Evolutionary conservation across 306 rosid species (phyloP), one percentile per base, ranked within the genome.

Genomic region (Carpinus viminea): DNA sequence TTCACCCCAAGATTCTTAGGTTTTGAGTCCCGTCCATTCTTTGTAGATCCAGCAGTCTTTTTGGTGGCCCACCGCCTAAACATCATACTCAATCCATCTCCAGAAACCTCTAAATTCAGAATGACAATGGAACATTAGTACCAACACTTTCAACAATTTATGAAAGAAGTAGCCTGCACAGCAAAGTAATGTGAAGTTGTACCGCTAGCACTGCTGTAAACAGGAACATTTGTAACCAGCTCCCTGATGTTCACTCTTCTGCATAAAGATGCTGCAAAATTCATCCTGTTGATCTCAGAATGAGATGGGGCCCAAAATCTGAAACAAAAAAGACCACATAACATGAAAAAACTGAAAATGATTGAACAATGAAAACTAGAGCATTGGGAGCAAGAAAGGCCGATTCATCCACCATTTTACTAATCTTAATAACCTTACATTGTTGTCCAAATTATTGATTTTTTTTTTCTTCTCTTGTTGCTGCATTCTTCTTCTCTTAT

Each of bases 1-100:
- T 94, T 89, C 31, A 92, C 98, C 69, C 98, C 98, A 59, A 94
- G 97, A 86, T 89, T 83, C 89, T 94, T 92, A 17, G 98, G 98
- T 50, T 86, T 83, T 16, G 98, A 94, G 84, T 94, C 97, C 38
- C 98, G 86, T 48, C 97, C 98, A 69, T 94, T 94, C 85, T 92
- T 94, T 48, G 97, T 87, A 66, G 98, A 92, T 60, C 97, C 98
- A 9, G 92, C 97, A 17, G 88, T 70, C 87, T 87, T 92, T 77
- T 94, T 92, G 45, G 95, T 79, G 82, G 98, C 98, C 97, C 98
- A 94, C 8, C 98, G 93, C 77, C 92, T 81, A 73, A 92, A 88
- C 51, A 88, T 79, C 68, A 94, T 51, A 85, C 91, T 87, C 83
- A 92, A 84, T 68, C 97, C 97, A 73, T 86, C 92, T 61, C 90